These are phyloP conservation scores for Phytophthora ohioensis DNA, from an alignment of 352 stramenopile genomes.

Conservation along the genomic window DNA sequence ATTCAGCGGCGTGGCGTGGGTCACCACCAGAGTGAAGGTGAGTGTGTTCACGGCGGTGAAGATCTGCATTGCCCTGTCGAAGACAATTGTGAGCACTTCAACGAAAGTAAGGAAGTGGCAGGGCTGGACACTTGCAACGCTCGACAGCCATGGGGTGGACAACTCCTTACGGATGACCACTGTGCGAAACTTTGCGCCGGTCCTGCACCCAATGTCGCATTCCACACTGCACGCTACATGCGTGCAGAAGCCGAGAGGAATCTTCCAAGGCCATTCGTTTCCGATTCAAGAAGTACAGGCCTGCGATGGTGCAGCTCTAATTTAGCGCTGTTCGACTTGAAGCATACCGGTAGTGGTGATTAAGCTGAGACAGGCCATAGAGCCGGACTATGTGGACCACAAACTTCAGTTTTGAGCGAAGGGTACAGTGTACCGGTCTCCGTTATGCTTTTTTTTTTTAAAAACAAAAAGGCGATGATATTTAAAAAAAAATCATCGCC, in stretches of 20 bases:
- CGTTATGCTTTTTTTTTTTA: neutral
- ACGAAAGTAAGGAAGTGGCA: conserved; percentile 28
- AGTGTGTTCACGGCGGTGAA: conserved; percentile 2
- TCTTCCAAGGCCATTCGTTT: conserved; percentile 25
- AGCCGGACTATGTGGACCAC: conserved; percentile 22
- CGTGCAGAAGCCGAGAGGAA: conserved; percentile 35
- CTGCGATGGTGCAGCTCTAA: conserved; percentile 18
- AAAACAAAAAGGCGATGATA: no score
- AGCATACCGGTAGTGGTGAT: neutral
- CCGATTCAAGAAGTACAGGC: conserved; percentile 24
- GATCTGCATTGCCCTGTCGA: conserved; percentile 23
- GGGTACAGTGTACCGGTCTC: conserved; percentile 6
- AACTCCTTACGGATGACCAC: neutral
- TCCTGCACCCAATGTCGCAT: conserved; percentile 32
- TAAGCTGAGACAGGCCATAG: conserved; percentile 24
- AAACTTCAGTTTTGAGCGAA: conserved; percentile 16
- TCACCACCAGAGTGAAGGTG: conserved; percentile 29
- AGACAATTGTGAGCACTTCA: neutral
- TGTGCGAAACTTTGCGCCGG: conserved; percentile 21
- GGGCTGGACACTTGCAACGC: neutral
- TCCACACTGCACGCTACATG: conserved; percentile 31
- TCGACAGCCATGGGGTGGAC: conserved; percentile 7
- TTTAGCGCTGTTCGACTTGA: no score
- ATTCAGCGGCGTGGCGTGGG: conserved; percentile 41
- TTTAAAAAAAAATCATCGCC: no score